These are phyloP conservation scores for Erythrobasidium yunnanense DNA, from an alignment of 768 basidiomycete species.

Conservation along the genomic window DNA sequence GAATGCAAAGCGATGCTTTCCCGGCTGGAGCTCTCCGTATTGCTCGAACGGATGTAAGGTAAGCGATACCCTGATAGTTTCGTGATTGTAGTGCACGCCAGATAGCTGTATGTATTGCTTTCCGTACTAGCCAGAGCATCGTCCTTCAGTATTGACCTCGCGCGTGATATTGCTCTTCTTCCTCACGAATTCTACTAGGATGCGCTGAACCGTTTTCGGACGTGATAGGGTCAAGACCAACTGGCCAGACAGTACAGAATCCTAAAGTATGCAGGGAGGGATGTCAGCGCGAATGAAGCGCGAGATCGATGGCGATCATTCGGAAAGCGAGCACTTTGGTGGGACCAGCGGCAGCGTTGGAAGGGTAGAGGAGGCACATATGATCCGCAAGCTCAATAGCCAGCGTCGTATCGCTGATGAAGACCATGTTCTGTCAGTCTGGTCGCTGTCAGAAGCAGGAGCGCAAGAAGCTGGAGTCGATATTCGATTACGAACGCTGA, in stretches of 20 bases:
- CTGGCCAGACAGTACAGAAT: not conserved
- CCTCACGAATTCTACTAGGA: not conserved
- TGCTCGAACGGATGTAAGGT: not conserved
- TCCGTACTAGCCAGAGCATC: too few species aligned
- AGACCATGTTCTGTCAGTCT: too few species aligned
- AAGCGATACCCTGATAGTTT: not conserved
- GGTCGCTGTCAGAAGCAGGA: too few species aligned
- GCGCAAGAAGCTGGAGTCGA: too few species aligned
- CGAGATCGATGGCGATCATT: too few species aligned
- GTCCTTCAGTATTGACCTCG: too few species aligned
- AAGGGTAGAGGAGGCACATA: conserved; percentile 6
- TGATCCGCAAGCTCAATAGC: too few species aligned
- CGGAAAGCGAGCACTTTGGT: too few species aligned
- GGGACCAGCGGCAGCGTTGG: conserved; percentile 7
- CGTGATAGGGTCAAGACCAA: not conserved
- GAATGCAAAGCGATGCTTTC: conserved; percentile 6
- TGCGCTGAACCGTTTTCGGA: not conserved
- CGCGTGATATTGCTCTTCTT: not conserved
- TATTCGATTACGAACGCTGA: too few species aligned
- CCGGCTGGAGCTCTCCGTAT: not conserved
- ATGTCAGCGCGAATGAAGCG: too few species aligned
- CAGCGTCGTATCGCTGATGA: too few species aligned
- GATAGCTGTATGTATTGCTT: not conserved
- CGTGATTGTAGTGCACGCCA: not conserved
- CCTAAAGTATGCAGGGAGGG: not conserved